A percentile compares a stretch with the other conserved stretches of the same genome.
These are phyloP conservation scores for Spiraea crenata DNA, from an alignment of 331 rosid genomes.

Conservation along the genomic window DNA sequence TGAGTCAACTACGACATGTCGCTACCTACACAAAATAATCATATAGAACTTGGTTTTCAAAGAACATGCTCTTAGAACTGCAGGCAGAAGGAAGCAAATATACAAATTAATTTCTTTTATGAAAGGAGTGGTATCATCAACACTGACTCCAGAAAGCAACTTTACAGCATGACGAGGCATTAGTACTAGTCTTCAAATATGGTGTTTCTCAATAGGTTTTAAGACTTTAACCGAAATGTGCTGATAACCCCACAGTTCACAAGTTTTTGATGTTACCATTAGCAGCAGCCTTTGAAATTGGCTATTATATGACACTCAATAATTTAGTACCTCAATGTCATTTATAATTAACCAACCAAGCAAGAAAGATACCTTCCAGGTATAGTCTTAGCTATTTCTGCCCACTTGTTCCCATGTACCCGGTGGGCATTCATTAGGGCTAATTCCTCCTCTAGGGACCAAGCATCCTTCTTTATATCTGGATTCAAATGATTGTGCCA, in stretches of 20 bases:
- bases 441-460: constrained; percentile 88
- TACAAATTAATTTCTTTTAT: too few species aligned
- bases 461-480: constrained; percentile 87
- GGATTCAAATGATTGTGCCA: constrained; percentile 99
- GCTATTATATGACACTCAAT: background rate
- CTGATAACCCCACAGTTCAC: too few species aligned
- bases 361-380: constrained; percentile 77
- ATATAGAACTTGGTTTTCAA: background rate
- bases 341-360: constrained; percentile 17
- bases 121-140: too few species aligned
- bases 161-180: too few species aligned
- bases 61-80: background rate
- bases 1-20: too few species aligned
- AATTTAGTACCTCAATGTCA: constrained; percentile 16
- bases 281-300: too few species aligned
- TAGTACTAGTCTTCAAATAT: too few species aligned
- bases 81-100: too few species aligned
- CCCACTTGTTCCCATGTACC: constrained; percentile 91
- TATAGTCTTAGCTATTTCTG: constrained; percentile 90
- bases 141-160: too few species aligned
- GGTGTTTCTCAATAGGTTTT: too few species aligned
- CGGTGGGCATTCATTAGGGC: constrained; percentile 88
- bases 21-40: background rate
- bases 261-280: too few species aligned
- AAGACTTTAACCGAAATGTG: too few species aligned